These are phyloP conservation scores for Penicillium glabrum DNA, from an alignment of 2,329 filamentous ascomycete genomes.

Conservation along the genomic window DNA sequence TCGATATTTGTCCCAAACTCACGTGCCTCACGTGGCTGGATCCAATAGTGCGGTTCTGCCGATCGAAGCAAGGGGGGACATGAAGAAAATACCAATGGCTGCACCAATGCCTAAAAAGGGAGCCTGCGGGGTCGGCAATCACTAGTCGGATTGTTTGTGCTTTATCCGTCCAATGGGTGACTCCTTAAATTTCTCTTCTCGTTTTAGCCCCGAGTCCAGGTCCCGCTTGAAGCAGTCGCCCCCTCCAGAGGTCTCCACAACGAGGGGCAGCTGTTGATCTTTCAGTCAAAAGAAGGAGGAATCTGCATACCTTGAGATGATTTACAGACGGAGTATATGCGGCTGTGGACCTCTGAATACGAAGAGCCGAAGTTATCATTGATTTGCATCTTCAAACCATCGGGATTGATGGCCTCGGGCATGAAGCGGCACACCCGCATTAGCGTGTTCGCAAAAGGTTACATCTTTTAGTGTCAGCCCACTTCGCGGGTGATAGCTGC, in stretches of 20 bases:
- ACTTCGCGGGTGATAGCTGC: background rate
- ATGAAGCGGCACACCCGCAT: constrained; percentile 10
- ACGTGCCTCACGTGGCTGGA: background rate
- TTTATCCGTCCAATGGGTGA: background rate
- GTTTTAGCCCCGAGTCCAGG: background rate
- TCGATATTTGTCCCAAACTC: background rate
- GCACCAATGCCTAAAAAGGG: background rate
- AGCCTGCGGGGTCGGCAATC: background rate
- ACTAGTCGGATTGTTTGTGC: background rate
- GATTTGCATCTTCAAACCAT: background rate
- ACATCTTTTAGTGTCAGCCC: background rate
- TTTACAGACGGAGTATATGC: background rate
- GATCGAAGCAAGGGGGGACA: background rate
- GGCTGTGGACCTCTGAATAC: background rate
- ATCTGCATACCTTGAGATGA: background rate
- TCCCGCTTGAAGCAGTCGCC: background rate
- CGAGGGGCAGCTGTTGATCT: background rate
- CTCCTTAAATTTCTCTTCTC: background rate
- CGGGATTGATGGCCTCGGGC: background rate
- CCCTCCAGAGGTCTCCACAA: background rate
- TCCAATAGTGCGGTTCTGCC: background rate
- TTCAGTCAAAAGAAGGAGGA: background rate
- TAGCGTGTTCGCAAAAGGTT: constrained; percentile 3
- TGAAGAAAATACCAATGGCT: background rate
- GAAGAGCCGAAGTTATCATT: background rate